These are phyloP conservation scores for Alliaria petiolata DNA, from an alignment of 345 rosid genomes.

Conservation along the genomic window DNA sequence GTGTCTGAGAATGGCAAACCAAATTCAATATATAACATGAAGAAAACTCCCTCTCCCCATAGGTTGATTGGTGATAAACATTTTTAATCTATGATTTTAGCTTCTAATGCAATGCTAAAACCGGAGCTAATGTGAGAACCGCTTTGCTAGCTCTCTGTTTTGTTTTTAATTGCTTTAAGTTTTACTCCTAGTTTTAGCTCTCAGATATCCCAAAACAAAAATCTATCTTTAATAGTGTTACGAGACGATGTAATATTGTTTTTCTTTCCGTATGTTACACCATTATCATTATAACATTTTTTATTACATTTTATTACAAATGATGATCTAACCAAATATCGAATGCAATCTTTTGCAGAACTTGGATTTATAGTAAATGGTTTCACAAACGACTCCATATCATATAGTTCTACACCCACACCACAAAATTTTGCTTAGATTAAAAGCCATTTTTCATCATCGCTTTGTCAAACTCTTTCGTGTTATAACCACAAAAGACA, in stretches of 20 bases:
- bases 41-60: neutral
- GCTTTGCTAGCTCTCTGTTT: neutral
- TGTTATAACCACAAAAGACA: neutral
- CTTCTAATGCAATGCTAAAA: neutral
- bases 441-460: neutral
- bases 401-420: no score
- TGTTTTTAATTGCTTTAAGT: no score
- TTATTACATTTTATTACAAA: no score
- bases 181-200: no score
- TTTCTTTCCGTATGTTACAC: no score
- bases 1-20: constrained; percentile 28
- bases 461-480: neutral
- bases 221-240: neutral
- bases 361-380: no score
- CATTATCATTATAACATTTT: no score
- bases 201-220: no score
- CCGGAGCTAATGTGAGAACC: neutral
- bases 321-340: no score
- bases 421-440: no score
- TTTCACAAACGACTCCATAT: no score
- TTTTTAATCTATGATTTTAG: neutral
- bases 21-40: neutral
- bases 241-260: neutral
- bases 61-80: neutral
- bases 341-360: no score